These are phyloP conservation scores for Diplodia intermedia DNA, from an alignment of 2,329 filamentous ascomycete genomes.

Conservation along the genomic window DNA sequence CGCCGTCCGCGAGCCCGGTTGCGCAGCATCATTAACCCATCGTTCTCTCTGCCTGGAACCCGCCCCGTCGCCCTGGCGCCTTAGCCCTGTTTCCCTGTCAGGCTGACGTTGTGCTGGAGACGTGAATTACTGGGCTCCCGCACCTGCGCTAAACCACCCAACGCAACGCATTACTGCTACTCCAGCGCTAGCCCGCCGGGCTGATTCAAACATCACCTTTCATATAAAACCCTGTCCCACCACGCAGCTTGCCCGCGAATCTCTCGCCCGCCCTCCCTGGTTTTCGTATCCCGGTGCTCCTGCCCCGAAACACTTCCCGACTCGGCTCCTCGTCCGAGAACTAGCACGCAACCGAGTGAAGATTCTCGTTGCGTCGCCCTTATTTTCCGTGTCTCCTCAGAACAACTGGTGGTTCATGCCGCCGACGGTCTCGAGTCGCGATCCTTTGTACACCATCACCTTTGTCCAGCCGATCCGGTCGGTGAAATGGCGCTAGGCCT, in stretches of 20 bases:
- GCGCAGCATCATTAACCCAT: constrained; percentile 23
- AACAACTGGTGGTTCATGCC: constrained; percentile 48
- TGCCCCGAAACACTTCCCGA: not conserved
- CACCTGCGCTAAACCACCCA: constrained; percentile 12
- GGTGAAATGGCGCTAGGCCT: constrained; percentile 60
- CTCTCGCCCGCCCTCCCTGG: not conserved
- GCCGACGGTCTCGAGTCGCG: constrained; percentile 41
- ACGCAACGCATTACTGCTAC: constrained; percentile 22
- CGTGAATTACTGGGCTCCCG: constrained; percentile 2
- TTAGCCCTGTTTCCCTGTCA: constrained; percentile 15
- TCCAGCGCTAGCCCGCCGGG: constrained; percentile 7
- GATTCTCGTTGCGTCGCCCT: constrained; percentile 30
- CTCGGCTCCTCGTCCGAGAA: not conserved
- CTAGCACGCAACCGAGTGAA: constrained; percentile 34
- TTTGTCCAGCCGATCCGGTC: constrained; percentile 54
- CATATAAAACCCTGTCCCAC: constrained; percentile 14
- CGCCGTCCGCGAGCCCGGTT: constrained; percentile 1
- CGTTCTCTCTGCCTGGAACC: constrained; percentile 4
- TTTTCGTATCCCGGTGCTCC: not conserved
- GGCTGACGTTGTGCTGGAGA: constrained; percentile 4
- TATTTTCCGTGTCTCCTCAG: not conserved
- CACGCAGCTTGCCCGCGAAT: not conserved
- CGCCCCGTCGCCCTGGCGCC: constrained; percentile 15
- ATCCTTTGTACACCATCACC: constrained; percentile 49
- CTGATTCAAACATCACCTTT: constrained; percentile 19